These are phyloP conservation scores for Phaseolus lunatus DNA, from an alignment of 306 rosid genomes.

Conservation along the genomic window DNA sequence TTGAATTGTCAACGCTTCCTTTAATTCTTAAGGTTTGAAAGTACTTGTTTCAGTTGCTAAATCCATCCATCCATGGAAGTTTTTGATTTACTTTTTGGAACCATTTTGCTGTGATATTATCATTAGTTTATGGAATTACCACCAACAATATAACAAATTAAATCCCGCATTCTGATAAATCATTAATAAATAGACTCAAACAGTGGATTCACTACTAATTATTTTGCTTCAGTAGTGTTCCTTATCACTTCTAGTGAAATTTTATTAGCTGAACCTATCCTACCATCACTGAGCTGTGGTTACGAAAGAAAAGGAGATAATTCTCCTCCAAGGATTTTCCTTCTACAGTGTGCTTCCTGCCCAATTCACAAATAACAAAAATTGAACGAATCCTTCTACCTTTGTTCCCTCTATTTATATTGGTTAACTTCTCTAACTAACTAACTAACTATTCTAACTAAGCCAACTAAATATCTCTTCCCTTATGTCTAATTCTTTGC, in stretches of 20 bases:
- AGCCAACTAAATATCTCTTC: too few relatives aligned
- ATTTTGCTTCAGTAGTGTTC: background rate
- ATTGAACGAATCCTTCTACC: too few relatives aligned
- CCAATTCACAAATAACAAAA: too few relatives aligned
- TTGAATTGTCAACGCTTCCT: constrained; percentile 86
- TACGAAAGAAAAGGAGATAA: background rate
- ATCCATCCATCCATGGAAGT: background rate
- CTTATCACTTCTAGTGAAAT: background rate
- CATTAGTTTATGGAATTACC: constrained; percentile 2
- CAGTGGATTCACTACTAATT: background rate
- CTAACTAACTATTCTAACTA: too few relatives aligned
- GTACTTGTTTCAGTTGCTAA: constrained; percentile 36
- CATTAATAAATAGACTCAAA: background rate
- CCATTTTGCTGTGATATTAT: constrained; percentile 10
- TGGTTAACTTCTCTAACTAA: too few relatives aligned
- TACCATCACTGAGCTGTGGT: background rate
- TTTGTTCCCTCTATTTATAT: too few relatives aligned
- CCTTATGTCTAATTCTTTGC: too few relatives aligned
- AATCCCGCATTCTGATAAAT: background rate
- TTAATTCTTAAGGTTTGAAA: constrained; percentile 77
- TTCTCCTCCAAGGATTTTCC: too few relatives aligned
- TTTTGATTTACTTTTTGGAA: constrained; percentile 1
- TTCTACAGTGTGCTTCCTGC: too few relatives aligned
- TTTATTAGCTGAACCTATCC: background rate
- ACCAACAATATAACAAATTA: background rate